Conservation (phyloP, 106 monocot species). For the Phalaenopsis aphrodite region DNA sequence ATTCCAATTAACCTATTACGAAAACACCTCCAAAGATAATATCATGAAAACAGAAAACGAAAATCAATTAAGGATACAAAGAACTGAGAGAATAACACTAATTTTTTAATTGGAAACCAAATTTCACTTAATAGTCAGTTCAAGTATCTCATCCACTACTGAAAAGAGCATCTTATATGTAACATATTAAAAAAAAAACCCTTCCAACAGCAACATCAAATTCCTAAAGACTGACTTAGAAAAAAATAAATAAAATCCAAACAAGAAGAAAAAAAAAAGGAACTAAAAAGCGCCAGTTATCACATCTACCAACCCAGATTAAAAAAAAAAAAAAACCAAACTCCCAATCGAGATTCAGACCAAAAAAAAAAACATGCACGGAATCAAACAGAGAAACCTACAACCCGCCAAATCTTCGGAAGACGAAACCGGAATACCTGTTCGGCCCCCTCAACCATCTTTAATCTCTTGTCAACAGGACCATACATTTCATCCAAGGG, state of each 20-base stretch:
- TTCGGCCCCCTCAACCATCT: slow-evolving; percentile 5
- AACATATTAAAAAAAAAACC: background rate
- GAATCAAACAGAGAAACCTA: background rate
- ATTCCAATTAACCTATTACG: background rate
- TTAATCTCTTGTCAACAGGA: slow-evolving; percentile 40
- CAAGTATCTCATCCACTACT: background rate
- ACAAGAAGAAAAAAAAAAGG: background rate
- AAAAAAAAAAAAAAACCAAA: background rate
- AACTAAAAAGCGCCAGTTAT: background rate
- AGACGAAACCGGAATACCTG: slow-evolving; percentile 13
- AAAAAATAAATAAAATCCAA: background rate
- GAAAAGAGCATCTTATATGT: background rate
- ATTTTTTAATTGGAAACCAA: background rate
- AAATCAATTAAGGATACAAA: too few species aligned
- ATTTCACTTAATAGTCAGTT: background rate
- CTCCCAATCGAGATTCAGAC: background rate
- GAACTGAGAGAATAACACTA: background rate
- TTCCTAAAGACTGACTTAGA: background rate
- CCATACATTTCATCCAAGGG: slow-evolving; percentile 55
- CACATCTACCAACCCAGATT: background rate
- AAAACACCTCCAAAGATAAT: background rate
- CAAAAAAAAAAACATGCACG: background rate
- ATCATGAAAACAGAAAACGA: too few species aligned
- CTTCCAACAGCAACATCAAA: background rate
- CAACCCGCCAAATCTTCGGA: background rate